Conservation (phyloP, 2,329 filamentous ascomycete genomes). For the Verticillium tricorpus region DNA sequence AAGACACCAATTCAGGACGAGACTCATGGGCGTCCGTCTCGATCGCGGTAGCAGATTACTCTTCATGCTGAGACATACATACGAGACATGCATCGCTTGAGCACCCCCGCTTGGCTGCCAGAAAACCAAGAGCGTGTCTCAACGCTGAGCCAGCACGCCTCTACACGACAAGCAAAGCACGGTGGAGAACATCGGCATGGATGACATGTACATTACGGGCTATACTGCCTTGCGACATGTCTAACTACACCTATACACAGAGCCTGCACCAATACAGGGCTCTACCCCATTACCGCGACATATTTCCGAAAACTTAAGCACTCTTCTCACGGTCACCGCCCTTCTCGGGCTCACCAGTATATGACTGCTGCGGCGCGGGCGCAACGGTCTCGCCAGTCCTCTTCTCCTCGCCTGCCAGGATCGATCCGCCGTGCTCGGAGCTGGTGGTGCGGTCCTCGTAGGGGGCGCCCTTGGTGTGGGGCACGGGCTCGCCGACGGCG, state of each 20-base stretch:
- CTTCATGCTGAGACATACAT: no score
- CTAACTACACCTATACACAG: not conserved
- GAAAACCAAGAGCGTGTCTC: no score
- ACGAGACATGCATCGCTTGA: no score
- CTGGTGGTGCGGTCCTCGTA: constrained; percentile 3
- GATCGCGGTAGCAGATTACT: no score
- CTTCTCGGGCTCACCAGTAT: not conserved
- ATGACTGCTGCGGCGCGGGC: not conserved
- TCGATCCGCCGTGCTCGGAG: constrained; percentile 10
- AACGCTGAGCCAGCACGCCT: no score
- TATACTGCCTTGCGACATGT: not conserved
- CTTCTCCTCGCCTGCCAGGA: constrained; percentile 7
- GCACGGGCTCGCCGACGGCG: not conserved
- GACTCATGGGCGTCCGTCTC: no score
- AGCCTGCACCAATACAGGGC: not conserved
- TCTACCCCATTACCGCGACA: not conserved
- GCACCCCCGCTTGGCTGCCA: no score
- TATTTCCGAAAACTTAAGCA: not conserved
- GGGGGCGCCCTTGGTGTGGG: constrained; percentile 14
- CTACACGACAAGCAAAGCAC: no score
- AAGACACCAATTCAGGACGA: no score
- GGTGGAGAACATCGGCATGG: not conserved
- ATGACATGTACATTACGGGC: not conserved
- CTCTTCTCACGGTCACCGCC: not conserved
- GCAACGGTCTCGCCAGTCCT: constrained; percentile 7